Conservation (phyloP, 176 grass and related monocot genomes). For the Melocanna baccifera region DNA sequence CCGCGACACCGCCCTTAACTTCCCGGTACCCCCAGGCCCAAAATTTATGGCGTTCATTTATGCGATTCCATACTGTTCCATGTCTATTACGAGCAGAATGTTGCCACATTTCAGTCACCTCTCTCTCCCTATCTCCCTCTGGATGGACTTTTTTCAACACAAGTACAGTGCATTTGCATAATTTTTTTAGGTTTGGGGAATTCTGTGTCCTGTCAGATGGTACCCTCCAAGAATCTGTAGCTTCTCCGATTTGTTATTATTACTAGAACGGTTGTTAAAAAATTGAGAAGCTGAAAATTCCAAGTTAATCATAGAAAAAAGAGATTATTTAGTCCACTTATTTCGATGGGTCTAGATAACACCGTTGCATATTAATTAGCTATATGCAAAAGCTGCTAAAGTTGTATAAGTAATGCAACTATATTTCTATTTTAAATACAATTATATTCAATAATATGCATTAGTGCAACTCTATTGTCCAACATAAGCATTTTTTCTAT, state of each 20-base stretch:
- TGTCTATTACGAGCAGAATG: neutral
- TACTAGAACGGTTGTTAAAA: neutral
- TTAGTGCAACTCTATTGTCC: too few species aligned
- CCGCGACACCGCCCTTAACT: constrained; percentile 67
- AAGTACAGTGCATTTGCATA: neutral
- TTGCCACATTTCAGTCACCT: neutral
- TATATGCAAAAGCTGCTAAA: too few species aligned
- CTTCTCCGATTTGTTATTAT: neutral
- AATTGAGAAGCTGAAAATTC: neutral
- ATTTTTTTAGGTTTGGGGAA: neutral
- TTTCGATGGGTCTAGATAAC: too few species aligned
- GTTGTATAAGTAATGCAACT: too few species aligned
- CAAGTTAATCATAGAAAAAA: neutral
- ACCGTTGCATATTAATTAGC: too few species aligned
- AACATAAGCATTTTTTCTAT: too few species aligned
- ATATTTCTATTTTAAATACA: too few species aligned
- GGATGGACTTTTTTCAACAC: too few species aligned
- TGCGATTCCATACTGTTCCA: neutral
- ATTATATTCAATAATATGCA: too few species aligned
- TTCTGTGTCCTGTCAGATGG: too few species aligned
- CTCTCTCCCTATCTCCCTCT: neutral
- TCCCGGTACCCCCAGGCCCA: constrained; percentile 43
- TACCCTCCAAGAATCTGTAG: too few species aligned
- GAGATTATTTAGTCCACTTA: neutral
- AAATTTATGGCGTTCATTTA: neutral